phyloP scores from a whole-genome alignment of 2,329 filamentous ascomycete genomes.

The Lachnellula cervina region DNA sequence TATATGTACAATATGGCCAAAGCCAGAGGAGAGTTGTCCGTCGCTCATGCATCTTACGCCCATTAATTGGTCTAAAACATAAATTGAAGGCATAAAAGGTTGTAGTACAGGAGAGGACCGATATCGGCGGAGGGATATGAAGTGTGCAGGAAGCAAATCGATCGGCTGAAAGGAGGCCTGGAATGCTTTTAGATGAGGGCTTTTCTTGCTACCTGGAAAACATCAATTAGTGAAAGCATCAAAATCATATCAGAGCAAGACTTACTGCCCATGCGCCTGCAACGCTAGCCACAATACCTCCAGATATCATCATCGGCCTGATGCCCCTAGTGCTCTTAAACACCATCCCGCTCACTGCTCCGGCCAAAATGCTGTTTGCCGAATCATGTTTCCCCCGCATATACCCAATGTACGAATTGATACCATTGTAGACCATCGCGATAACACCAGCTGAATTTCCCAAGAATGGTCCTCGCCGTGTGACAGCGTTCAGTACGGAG shows the following conservation, averaged over 20 bases:
- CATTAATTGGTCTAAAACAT: constrained; percentile 30
- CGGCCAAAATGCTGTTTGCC: constrained; percentile 80
- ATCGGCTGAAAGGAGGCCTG: not conserved
- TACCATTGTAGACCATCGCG: constrained; percentile 91
- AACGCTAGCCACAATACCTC: constrained; percentile 78
- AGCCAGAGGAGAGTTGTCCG: constrained; percentile 33
- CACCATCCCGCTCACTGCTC: constrained; percentile 82
- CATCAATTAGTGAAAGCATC: constrained; percentile 16
- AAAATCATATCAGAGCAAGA: constrained; percentile 23
- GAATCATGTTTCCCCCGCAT: constrained; percentile 82
- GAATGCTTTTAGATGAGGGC: constrained; percentile 39
- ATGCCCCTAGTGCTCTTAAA: constrained; percentile 94
- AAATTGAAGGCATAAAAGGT: constrained; percentile 26
- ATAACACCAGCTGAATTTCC: constrained; percentile 95
- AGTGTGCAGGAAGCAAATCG: constrained; percentile 2
- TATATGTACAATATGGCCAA: constrained; percentile 30
- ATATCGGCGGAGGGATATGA: constrained; percentile 10
- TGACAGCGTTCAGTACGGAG: constrained; percentile 90
- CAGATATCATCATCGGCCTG: constrained; percentile 90
- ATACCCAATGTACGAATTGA: constrained; percentile 80
- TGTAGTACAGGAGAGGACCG: constrained; percentile 27
- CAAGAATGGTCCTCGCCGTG: constrained; percentile 85
- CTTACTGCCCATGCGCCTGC: constrained; percentile 89
- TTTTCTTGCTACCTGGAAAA: constrained; percentile 44
- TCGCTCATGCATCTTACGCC: constrained; percentile 33